Evolutionary conservation across 345 rosid species (phyloP), one percentile per base, ranked within the genome.

Genomic region (Excoecaria agallocha): DNA sequence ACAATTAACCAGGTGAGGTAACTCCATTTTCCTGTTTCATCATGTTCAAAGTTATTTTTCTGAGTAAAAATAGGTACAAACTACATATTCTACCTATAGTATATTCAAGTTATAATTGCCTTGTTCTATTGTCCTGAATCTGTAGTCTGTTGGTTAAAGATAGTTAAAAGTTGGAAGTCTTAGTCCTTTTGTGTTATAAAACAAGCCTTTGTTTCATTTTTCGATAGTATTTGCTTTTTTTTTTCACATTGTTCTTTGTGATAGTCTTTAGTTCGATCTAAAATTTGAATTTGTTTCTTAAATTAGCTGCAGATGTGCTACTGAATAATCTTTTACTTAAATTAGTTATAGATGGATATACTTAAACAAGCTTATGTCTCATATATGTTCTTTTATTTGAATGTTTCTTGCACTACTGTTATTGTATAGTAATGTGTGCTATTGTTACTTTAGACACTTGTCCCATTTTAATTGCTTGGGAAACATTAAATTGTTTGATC

Each of bases 1-100:
- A 72, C 98, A 94, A 61, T 84, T 94, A 71, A 94, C 98, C 71
- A 90, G 97, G 98, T 92, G 75, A 62, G 61, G 56, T 68, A 10
- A 38, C 12, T 50, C 25, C 17, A 43, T 54, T 12, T 58, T 38
- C 68, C 35, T 41, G 59, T 20, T 60, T 39, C 57, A 17, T 22
- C 43, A 19, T 57, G 3, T 24, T 67, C 13, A 6, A 48, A 17
- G 5, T 55, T 70, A 19, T 56, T 35, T 12, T 38, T 35, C 16
- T 19, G 6, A 24, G 38, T 10, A 12, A 59, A 16, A 69, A 22
- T 3, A 8, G 61, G 20, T 52, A 17, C n/a, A n/a, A n/a, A n/a
- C n/a, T n/a, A n/a, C n/a, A n/a, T 20, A 22, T 49, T 24, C n/a
- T 2, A 6, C 13, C 70, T 48, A 3, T 24, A 46, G 41, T 68